phyloP scores from a whole-genome alignment of 208 protist species.

The Trypanosoma platydactyli region DNA sequence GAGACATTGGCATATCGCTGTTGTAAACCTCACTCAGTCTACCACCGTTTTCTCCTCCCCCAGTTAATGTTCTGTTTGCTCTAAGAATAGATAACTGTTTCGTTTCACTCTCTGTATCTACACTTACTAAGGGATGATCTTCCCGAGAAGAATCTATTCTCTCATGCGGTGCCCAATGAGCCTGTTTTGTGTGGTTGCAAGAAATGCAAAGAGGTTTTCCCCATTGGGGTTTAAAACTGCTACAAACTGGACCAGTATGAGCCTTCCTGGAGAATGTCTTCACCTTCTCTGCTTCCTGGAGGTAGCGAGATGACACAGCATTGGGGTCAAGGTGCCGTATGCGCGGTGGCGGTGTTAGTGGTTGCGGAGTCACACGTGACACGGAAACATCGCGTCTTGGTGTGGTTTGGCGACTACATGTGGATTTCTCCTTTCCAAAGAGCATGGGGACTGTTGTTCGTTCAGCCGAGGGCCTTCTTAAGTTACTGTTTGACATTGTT shows the following conservation, averaged over 20 bases:
- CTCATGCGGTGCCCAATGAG: slow-evolving; percentile 14
- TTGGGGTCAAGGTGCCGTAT: neutral
- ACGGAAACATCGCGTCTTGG: slow-evolving; percentile 8
- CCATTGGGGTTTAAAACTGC: slow-evolving; percentile 37
- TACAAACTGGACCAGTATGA: slow-evolving; percentile 17
- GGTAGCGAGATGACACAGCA: slow-evolving; percentile 16
- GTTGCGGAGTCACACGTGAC: slow-evolving; percentile 1
- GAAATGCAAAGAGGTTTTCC: slow-evolving; percentile 30
- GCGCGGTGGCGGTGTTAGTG: neutral
- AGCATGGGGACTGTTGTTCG: neutral
- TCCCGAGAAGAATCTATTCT: neutral
- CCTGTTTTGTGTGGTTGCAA: slow-evolving; percentile 31
- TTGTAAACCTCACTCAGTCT: neutral
- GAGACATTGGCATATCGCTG: neutral
- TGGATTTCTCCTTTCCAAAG: slow-evolving; percentile 4
- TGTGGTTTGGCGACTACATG: slow-evolving; percentile 5
- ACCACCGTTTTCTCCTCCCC: neutral
- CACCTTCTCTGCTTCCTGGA: slow-evolving; percentile 27
- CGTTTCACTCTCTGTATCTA: neutral
- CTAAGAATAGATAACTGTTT: neutral
- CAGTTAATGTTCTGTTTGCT: neutral
- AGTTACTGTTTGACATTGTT: neutral
- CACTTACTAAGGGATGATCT: neutral
- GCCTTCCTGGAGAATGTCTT: slow-evolving; percentile 8
- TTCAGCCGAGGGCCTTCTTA: neutral